A percentile compares a stretch with the other conserved stretches of the same genome.
Evolutionary conservation across 805 yeast species (phyloP).

Genomic region (Ogataea paraovalis): DNA sequence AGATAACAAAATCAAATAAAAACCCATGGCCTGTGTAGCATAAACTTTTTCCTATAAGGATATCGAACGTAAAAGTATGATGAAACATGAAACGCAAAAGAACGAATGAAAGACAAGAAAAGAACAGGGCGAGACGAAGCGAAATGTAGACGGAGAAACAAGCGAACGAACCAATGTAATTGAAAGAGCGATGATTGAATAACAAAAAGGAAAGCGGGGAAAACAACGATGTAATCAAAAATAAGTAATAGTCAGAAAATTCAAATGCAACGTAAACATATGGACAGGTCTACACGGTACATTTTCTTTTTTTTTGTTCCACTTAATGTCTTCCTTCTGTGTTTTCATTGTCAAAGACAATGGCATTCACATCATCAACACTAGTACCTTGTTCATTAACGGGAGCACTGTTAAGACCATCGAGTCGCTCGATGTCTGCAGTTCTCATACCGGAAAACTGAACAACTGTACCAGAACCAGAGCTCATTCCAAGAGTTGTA

Average conservation of each 20-base stretch:
- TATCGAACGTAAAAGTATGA: neutral
- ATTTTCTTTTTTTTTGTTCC: neutral
- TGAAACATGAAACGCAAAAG: neutral
- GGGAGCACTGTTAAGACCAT: neutral
- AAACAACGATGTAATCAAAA: neutral
- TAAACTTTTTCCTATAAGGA: neutral
- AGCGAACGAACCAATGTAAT: neutral
- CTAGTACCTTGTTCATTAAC: neutral
- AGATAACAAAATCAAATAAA: neutral
- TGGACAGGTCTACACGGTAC: neutral
- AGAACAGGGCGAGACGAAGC: neutral
- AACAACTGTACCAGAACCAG: neutral
- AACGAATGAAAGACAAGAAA: neutral
- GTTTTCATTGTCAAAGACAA: neutral
- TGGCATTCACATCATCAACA: neutral
- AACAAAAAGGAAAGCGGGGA: neutral
- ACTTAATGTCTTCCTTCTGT: neutral
- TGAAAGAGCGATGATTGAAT: too few relatives aligned
- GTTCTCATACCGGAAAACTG: neutral
- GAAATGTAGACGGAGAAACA: neutral
- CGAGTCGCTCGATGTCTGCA: neutral
- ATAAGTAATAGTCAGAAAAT: neutral
- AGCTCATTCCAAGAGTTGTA: neutral
- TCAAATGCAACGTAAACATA: neutral
- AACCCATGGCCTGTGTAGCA: neutral